Base-by-base conservation (phyloP, 768 basidiomycete genomes). In the Termitomyces sp. region DNA sequence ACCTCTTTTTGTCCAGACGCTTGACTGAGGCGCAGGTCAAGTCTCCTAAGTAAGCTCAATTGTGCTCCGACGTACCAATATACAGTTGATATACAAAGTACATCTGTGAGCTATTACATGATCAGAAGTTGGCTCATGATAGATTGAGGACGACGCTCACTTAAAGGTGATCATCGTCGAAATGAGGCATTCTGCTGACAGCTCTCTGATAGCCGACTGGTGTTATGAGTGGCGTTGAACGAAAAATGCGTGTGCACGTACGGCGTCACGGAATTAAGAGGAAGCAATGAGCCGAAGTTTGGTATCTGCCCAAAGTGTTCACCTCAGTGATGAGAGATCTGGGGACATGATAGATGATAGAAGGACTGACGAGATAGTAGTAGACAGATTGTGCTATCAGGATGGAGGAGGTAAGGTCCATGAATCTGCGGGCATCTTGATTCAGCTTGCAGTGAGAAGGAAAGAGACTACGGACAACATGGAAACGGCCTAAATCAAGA, bases 321-420 rank as follows among this genome's bases (percentile, higher is more conserved):
- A 5, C 7, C 18, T 16, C 9, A 31, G 15, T 35, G 31, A 38
- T 32, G 1, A 51, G 45, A 18, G 6, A 22, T 29, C 0, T 46
- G 22, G 3, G 18, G 20, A 11, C 35, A 47, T n/a, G 27, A 31
- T 20, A 22, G 10, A 25, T 7, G 13, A 32, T 5, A 18, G 11
- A 31, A 43, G 23, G 16, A 38, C 65, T 36, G 45, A 76, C 77
- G 50, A 77, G 61, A 54, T 79, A 79, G 56, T 75, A 74, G 58
- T 76, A 77, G 25, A 79, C 64, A 2, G 75, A 75, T 57, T 78
- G 73, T 2, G 73, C 74, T 10, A 76, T 69, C 12, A 79, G 63
- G 22, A 63, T 63, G 1, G 76, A 73, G 1, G 76, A 77, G 0
- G 64, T 52, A 9, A 78, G 42, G 42, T 79, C 76, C 22, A 78